Base-by-base conservation (phyloP, 306 rosid genomes). In the Medicago arabica region DNA sequence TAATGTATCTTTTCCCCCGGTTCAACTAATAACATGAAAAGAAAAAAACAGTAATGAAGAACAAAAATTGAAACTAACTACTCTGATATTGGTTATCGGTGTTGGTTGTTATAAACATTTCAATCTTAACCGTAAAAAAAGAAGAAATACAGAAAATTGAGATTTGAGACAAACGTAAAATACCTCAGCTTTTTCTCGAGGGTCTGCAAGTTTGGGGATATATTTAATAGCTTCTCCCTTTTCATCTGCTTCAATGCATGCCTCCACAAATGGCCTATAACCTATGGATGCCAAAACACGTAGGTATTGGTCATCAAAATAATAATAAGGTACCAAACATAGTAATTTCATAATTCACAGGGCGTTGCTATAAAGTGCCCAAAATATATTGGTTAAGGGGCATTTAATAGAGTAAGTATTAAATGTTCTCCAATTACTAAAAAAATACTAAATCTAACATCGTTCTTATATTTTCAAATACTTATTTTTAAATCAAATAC, bases 141-240 rank as follows among this genome's bases (percentile, higher is more conserved):
- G 1, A 38, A 31, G 65, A 54, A 19, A 57, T 10, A 57, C 38
- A 44, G 72, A 38, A 38, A 31, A 43, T 38, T 43, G 55, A 43
- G 50, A 76, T 55, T 8, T 5, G 49, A 43, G 58, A 76, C 71
- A 71, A 19, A 75, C 50, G 55, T 38, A 66, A 75, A 25, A 75
- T 87, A 92, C 98, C 97, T 95, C 98, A 0, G 98, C 98, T 82
- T 79, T 92, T 86, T 95, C 98, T 83, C 97, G 88, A 71, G 93
- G 97, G 81, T 95, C 98, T 14, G 96, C 82, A 43, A 95, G 88
- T 84, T 95, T 95, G 18, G 98, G 97, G 85, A 95, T 92, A 84
- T 95, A 92, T 81, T 95, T 95, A 71, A 95, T 69, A 68, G 98
- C 97, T 80, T 95, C 98, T 44, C 78, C 96, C 73, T 88, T 95